Base-by-base conservation (phyloP, 1,139 yeast genomes). In the Arxiozyma telluris region DNA sequence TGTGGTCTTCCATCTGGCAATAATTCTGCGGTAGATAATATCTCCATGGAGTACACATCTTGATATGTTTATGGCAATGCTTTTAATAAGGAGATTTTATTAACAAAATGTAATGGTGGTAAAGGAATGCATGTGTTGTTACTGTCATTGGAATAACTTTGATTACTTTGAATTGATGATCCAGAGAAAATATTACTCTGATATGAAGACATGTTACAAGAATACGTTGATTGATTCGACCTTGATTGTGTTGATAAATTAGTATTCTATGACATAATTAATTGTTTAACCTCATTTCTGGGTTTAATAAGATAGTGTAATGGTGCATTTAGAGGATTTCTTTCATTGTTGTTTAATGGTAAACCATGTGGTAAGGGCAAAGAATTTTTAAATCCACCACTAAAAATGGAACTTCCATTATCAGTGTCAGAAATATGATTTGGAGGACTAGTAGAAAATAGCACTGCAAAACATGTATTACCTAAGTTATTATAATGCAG, bases 41-140 rank as follows among this genome's bases (percentile, higher is more conserved):
- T 69, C 52, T 79, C 81, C 0, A 79, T 76, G 0, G 82, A 71
- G 64, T 82, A 82, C 79, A 81, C 79, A 62, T 78, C 81, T 34
- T 68, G 60, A 59, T 75, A 82, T 34, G 70, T 68, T 17, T 63
- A 61, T 1, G 86, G 85, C 12, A 82, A 60, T 0, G 79, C 82
- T 20, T 71, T 71, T 50, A 66, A 68, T 42, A 73, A 52, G 1
- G 70, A 58, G 2, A 71, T 54, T 42, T 59, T 56, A 6, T 57
- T 53, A 25, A 62, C 53, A 27, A 58, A 44, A 11, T 54, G 54
- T 43, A 54, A 41, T 18, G 59, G 56, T 38, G 47, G 53, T 48
- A 48, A 25, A n/a, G 38, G 25, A 18, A 41, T 22, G 4, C 41
- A 39, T 11, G 21, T 43, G 43, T 17, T 21, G 18, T 17, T 30